Evolutionary conservation across 345 rosid genomes (phyloP).

Genomic region (Orychophragmus violaceus): DNA sequence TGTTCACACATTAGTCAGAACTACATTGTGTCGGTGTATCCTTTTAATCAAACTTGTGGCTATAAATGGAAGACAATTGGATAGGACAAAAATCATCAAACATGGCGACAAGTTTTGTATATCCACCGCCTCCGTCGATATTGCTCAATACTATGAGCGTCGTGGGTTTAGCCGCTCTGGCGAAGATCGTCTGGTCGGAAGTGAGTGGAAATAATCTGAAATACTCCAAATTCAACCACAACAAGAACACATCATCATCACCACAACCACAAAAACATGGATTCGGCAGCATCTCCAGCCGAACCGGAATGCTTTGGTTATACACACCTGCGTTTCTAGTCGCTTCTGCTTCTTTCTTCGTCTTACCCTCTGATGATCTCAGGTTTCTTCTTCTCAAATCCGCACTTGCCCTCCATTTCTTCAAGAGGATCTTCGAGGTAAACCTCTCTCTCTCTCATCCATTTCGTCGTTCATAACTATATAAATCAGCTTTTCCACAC

Average conservation of each 20-base stretch:
- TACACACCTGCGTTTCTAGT: conserved; percentile 61
- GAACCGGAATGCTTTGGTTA: conserved; percentile 49
- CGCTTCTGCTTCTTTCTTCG: conserved; percentile 42
- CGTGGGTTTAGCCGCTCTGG: conserved; percentile 24
- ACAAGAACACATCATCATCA: conserved; percentile 2
- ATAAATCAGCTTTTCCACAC: too few relatives aligned
- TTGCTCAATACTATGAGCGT: conserved; percentile 36
- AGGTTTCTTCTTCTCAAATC: conserved; percentile 49
- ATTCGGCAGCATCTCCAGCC: conserved; percentile 36
- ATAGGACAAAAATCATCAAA: background rate
- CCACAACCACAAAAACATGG: background rate
- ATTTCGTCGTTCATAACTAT: conserved; percentile 44
- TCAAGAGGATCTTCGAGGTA: conserved; percentile 46
- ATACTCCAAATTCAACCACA: conserved; percentile 51
- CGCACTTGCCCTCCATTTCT: conserved; percentile 59
- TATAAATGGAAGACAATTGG: background rate
- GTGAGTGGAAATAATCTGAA: conserved; percentile 39
- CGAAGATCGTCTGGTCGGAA: conserved; percentile 41
- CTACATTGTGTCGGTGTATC: background rate
- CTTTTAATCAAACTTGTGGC: background rate
- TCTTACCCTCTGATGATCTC: conserved; percentile 36
- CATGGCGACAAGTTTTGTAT: conserved; percentile 17
- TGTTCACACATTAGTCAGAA: too few relatives aligned
- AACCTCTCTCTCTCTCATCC: background rate
- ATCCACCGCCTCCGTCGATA: conserved; percentile 38